phyloP scores from a whole-genome alignment of 139 green algal species.

The Haematococcus sp. region DNA sequence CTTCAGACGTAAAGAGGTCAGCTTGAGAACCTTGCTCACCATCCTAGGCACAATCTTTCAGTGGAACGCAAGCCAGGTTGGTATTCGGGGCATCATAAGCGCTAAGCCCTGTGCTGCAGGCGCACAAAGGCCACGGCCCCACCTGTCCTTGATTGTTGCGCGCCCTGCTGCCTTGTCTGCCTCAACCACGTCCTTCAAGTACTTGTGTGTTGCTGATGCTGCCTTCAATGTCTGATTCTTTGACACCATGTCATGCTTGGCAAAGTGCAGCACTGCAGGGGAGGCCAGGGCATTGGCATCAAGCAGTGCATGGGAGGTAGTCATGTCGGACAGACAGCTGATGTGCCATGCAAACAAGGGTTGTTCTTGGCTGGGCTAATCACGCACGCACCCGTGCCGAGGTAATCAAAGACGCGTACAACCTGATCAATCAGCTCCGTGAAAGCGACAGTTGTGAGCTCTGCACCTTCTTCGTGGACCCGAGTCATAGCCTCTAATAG shows the following conservation, averaged over 20 bases:
- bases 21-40: too few relatives aligned
- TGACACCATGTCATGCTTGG: conserved; percentile 30
- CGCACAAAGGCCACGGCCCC: too few relatives aligned
- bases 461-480: background rate
- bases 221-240: conserved; percentile 24
- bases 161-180: conserved; percentile 19
- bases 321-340: background rate
- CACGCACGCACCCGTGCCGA: background rate
- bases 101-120: too few relatives aligned
- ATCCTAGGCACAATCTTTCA: too few relatives aligned
- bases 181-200: conserved; percentile 23
- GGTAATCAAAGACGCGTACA: conserved; percentile 2
- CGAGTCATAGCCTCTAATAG: background rate
- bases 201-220: conserved; percentile 7
- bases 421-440: background rate
- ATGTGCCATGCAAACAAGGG: conserved; percentile 3
- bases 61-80: too few relatives aligned
- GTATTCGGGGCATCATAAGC: too few relatives aligned
- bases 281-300: too few relatives aligned
- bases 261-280: conserved; percentile 16
- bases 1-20: too few relatives aligned
- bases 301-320: too few relatives aligned
- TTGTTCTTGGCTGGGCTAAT: conserved; percentile 12
- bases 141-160: conserved; percentile 31
- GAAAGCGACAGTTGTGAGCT: background rate